Base-by-base conservation (phyloP, 2,329 filamentous ascomycete genomes). In the Fusarium sp. region DNA sequence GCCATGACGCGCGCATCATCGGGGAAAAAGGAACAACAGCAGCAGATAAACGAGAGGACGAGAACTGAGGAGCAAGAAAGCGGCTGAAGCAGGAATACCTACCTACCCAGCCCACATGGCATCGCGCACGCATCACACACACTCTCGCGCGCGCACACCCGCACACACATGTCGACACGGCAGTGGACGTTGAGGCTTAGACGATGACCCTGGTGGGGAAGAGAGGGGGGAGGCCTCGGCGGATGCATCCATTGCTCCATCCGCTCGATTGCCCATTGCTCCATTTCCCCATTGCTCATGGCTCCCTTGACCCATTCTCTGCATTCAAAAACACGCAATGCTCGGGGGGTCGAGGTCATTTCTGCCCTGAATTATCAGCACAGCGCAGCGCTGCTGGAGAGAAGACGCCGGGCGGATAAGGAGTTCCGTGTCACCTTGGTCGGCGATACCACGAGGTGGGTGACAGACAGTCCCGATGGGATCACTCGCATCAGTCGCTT, bases 111-210 rank as follows among this genome's bases (percentile, higher is more conserved):
- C 65, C 65, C 67, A 71, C 60, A 71, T 62, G 67, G 68, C 45
- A 40, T 73, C 38, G 31, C 68, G 40, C 36, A 62, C 22, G 25
- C 47, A 52, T 52, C 47, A 52, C 47, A 52, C 47, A 47, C 45
- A 50, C 45, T 20, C 47, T 29, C 25, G 6, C 47, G 47, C 27
- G 47, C 47, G 16, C 47, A 52, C 47, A 29, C 47, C 60, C 58
- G 66, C 70, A 74, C 73, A 73, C 73, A 74, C 70, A 74, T 68
- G 66, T 75, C 70, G 64, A 69, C 54, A 71, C 70, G 63, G 73
- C 65, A 76, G 73, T 71, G 70, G 70, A 74, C 35, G 68, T 74
- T 69, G 73, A 76, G 71, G 73, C 73, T 75, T 69, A 76, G 70
- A 76, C 65, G 47, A 56, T 62, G 60, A 66, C 70, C 65, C 58